Evolutionary conservation across 1,284 basidiomycete species (phyloP), one percentile per base, ranked within the genome.

Genomic region (Termitomyces sp.): DNA sequence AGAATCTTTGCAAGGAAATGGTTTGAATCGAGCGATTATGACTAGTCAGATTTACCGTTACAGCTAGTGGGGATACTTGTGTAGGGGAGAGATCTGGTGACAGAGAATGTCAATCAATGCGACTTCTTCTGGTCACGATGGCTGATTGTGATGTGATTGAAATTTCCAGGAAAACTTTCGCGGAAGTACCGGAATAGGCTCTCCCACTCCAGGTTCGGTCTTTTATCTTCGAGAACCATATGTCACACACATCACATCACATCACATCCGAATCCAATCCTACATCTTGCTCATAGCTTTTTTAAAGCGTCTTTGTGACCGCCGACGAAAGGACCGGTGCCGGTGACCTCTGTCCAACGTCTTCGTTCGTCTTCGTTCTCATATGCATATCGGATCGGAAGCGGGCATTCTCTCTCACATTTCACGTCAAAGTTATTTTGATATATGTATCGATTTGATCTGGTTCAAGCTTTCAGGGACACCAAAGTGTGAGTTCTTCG

Each of bases 391-490:
- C 31, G 17, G 30, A 2, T 33, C 24, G 15, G 5, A 48, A 36
- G 34, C 15, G 55, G 56, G 42, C 46, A 59, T 46, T 52, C 42
- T 56, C 62, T 67, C 66, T 57, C 67, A 67, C 66, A 53, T n/a
- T 46, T 21, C 34, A 46, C 33, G 57, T 40, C 50, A 53, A 56
- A 61, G 60, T 58, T 56, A 48, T 8, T 24, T 62, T 67, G 66
- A 69, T 66, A 59, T 47, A 60, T 58, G 10, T 15, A 10, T 38
- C 54, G 49, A 62, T 62, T 58, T 58, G 59, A 60, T 61, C 54
- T 64, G 57, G 21, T 61, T 63, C 61, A 62, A 69, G 60, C 56
- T 44, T 64, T 67, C 67, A 70, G 68, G 69, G 68, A 52, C 56
- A 40, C 61, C 61, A 60, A 51, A 54, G 61, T 57, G 57, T 33